Evolutionary conservation across 2,329 filamentous ascomycete genomes (phyloP).

Genomic region (Cladophialophora immunda): DNA sequence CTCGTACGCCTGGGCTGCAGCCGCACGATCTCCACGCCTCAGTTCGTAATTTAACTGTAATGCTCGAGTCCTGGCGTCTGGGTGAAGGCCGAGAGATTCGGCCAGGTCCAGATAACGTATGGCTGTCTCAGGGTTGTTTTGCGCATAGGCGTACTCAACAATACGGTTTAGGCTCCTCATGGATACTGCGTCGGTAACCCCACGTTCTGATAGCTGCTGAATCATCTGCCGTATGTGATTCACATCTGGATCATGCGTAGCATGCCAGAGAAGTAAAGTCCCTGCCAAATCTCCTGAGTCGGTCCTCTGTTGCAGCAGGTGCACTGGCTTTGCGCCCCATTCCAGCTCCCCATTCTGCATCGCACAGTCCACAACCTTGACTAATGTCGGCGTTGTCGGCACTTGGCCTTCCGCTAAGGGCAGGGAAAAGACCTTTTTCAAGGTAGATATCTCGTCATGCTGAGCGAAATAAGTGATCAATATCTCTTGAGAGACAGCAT

Average conservation of each 20-base stretch:
- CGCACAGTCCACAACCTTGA: constrained; percentile 68
- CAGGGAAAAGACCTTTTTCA: constrained; percentile 73
- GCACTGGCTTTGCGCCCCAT: constrained; percentile 62
- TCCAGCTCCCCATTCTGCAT: constrained; percentile 66
- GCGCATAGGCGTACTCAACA: constrained; percentile 75
- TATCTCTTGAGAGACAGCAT: constrained; percentile 52
- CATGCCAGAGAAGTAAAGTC: constrained; percentile 77
- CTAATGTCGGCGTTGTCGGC: constrained; percentile 59
- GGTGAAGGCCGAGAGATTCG: constrained; percentile 68
- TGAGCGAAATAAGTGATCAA: constrained; percentile 71
- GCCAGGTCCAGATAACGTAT: constrained; percentile 76
- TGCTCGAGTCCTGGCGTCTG: constrained; percentile 75
- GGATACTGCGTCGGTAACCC: constrained; percentile 63
- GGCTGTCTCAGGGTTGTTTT: constrained; percentile 74
- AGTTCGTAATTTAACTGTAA: constrained; percentile 80
- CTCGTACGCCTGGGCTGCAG: constrained; percentile 64
- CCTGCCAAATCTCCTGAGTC: constrained; percentile 53
- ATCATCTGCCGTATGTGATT: constrained; percentile 79
- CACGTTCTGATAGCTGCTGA: constrained; percentile 66
- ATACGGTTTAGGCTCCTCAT: constrained; percentile 79
- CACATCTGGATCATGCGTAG: constrained; percentile 73
- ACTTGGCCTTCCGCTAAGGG: constrained; percentile 54
- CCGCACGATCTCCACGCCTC: constrained; percentile 75
- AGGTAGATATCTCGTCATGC: constrained; percentile 65
- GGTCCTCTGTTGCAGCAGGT: constrained; percentile 26